phyloP scores from a whole-genome alignment of 495 filamentous ascomycete species.

The Parathielavia appendiculata region DNA sequence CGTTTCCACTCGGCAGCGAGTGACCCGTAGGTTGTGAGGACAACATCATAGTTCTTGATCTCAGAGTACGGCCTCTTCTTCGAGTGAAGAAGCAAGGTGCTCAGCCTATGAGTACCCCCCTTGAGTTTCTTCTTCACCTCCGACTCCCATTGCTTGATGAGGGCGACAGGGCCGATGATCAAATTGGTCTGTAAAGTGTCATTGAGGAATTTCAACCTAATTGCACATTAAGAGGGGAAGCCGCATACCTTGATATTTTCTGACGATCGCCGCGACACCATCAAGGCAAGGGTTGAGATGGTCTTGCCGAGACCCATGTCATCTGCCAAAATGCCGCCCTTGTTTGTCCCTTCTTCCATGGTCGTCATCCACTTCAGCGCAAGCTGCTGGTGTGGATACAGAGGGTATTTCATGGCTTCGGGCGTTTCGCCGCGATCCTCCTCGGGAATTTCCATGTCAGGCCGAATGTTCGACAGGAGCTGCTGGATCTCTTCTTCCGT shows the following conservation, averaged over 20 bases:
- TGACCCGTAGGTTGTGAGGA: constrained; percentile 87
- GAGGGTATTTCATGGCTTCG: constrained; percentile 57
- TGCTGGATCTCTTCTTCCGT: constrained; percentile 61
- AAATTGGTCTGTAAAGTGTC: constrained; percentile 60
- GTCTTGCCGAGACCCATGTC: constrained; percentile 98
- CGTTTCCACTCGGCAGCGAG: constrained; percentile 64
- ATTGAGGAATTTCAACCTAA: not conserved
- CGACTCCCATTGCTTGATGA: constrained; percentile 84
- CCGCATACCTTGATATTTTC: constrained; percentile 40
- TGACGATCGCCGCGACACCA: constrained; percentile 62
- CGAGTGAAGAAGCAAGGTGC: constrained; percentile 61
- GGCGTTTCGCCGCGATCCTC: constrained; percentile 70
- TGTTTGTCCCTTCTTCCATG: constrained; percentile 71
- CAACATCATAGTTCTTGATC: constrained; percentile 69
- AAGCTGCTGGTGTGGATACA: constrained; percentile 81
- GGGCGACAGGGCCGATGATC: constrained; percentile 79
- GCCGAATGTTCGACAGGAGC: constrained; percentile 66
- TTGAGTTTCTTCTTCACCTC: constrained; percentile 76
- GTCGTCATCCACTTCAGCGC: constrained; percentile 77
- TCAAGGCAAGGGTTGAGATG: constrained; percentile 78
- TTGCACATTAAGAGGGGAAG: not conserved
- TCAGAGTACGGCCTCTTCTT: constrained; percentile 53
- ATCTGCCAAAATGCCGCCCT: constrained; percentile 81
- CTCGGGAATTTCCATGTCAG: constrained; percentile 62
- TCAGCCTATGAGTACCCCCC: constrained; percentile 47